phyloP scores from a whole-genome alignment of 1,284 basidiomycete genomes.

The Exobasidium cylindrosporum region DNA sequence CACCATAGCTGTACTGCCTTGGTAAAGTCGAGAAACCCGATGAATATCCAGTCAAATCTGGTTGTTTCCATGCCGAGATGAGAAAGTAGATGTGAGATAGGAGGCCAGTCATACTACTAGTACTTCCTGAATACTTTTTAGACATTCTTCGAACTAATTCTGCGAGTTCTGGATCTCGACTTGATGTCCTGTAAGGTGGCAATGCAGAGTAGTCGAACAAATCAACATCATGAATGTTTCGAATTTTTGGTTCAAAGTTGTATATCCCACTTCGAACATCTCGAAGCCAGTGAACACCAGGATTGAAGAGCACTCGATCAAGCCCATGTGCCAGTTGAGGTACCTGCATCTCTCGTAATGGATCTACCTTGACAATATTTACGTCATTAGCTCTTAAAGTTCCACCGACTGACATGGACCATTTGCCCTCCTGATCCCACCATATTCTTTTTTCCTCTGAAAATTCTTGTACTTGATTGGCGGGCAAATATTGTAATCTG shows the following conservation, averaged over 20 bases:
- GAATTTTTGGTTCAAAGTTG: conserved; percentile 74
- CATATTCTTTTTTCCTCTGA: background rate
- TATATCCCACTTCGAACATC: conserved; percentile 82
- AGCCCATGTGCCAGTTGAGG: conserved; percentile 73
- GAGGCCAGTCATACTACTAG: conserved; percentile 82
- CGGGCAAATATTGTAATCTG: background rate
- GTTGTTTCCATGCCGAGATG: conserved; percentile 51
- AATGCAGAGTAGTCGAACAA: conserved; percentile 86
- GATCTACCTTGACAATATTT: conserved; percentile 22
- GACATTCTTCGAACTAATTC: conserved; percentile 65
- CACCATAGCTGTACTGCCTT: conserved; percentile 71
- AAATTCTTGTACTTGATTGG: background rate
- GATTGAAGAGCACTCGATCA: conserved; percentile 63
- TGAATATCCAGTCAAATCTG: conserved; percentile 51
- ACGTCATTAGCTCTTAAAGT: conserved; percentile 5
- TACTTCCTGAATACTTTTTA: conserved; percentile 76
- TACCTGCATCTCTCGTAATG: conserved; percentile 58
- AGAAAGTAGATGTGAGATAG: conserved; percentile 81
- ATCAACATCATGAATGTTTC: conserved; percentile 72
- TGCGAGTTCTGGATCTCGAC: conserved; percentile 71
- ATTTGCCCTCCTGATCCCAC: conserved; percentile 3
- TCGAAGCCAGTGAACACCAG: conserved; percentile 85
- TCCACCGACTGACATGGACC: conserved; percentile 6
- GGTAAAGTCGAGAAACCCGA: conserved; percentile 64
- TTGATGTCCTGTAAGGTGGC: conserved; percentile 74